Base-by-base conservation (phyloP, 176 grass and related monocot genomes). In the Oryza officinalis region DNA sequence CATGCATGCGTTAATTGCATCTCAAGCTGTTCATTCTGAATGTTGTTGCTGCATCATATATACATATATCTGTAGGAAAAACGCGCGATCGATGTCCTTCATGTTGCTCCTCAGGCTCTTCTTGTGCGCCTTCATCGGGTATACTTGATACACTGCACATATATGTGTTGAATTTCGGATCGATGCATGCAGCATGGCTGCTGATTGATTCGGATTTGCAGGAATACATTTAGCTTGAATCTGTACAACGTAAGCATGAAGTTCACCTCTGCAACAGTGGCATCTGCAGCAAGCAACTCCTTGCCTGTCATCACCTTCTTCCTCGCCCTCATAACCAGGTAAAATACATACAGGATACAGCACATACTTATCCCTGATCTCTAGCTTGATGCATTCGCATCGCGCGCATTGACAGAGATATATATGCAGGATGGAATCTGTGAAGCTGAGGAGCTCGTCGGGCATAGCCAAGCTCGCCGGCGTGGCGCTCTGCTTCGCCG, bases 241-340 rank as follows among this genome's bases (percentile, higher is more conserved):
- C 28, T 90, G 71, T 86, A 85, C 72, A 86, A 90, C 15, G 37
- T 97, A 8, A 93, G 92, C 59, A 72, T 97, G 23, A 92, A 90
- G 63, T 89, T 90, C 38, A 94, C 92, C 4, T 90, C 91, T 2
- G 89, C 89, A 27, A 94, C 94, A 2, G 89, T 97, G 71, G 89
- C 85, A 10, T 83, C 89, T 4, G 94, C 91, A 26, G 33, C 82
- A 6, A 67, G 72, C 70, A 94, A 92, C 74, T 76, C 91, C 13
- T 84, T 90, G 28, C 94, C 94, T 0, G 91, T 92, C 35, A 41
- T 92, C 44, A 94, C 94, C 80, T 97, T 92, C 84, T 92, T 88
- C 32, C 76, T 97, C 63, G 91, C 92, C 14, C 45, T 94, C 13
- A 68, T 92, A 8, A 45, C 94, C 26, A 86, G 91, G 91, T 97